These are phyloP conservation scores for Pseudocercospora eumusae DNA, from an alignment of 2,329 filamentous ascomycete species.

Conservation along the genomic window DNA sequence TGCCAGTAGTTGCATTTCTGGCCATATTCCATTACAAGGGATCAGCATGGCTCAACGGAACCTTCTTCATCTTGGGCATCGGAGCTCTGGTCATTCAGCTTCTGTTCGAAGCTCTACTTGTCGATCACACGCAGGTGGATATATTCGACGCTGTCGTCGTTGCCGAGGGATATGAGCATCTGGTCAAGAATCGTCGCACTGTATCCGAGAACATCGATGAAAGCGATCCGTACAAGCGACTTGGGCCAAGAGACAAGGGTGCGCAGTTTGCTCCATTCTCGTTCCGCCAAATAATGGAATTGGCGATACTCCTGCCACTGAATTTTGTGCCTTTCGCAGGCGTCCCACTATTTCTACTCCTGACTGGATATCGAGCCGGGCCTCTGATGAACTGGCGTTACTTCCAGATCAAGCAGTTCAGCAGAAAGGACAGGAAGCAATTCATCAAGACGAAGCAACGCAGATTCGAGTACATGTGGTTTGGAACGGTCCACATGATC, in stretches of 20 bases:
- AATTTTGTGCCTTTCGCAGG: constrained; percentile 86
- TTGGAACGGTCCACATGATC: constrained; percentile 80
- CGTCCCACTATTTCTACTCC: constrained; percentile 78
- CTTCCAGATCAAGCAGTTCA: constrained; percentile 75
- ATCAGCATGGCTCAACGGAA: constrained; percentile 86
- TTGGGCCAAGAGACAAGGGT: constrained; percentile 76
- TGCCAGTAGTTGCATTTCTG: constrained; percentile 86
- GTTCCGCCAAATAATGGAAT: constrained; percentile 83
- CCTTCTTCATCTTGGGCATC: constrained; percentile 76
- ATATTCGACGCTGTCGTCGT: constrained; percentile 82
- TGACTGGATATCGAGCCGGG: constrained; percentile 84
- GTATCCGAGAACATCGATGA: constrained; percentile 71
- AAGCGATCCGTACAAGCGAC: constrained; percentile 71
- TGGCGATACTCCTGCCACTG: constrained; percentile 66
- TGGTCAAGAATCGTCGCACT: constrained; percentile 62
- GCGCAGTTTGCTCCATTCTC: constrained; percentile 88
- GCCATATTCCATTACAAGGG: constrained; percentile 76
- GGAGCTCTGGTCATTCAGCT: constrained; percentile 62
- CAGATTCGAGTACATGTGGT: constrained; percentile 87
- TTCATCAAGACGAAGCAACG: constrained; percentile 65
- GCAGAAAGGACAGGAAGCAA: constrained; percentile 70
- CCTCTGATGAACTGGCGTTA: constrained; percentile 90
- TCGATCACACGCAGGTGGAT: constrained; percentile 74
- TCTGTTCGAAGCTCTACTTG: constrained; percentile 55
- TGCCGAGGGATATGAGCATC: constrained; percentile 67